phyloP scores from a whole-genome alignment of 225 moss, liverwort and hornwort genomes.

The Sphagnum tenellum region DNA sequence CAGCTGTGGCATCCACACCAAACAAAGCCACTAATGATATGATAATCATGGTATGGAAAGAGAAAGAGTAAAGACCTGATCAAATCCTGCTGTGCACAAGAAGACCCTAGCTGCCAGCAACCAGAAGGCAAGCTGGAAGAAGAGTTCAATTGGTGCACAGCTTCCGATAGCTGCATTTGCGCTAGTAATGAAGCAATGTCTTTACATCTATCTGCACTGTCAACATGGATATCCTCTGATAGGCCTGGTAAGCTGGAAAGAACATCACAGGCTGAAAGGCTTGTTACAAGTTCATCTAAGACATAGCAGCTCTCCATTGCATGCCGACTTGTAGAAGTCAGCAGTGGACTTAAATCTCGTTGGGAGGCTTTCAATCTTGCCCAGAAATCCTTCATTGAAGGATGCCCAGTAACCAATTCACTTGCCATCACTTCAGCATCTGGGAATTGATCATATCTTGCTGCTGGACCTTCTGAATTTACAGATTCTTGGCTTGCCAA shows the following conservation, averaged over 20 bases:
- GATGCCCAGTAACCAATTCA: neutral
- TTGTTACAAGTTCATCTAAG: constrained; percentile 18
- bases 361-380: constrained; percentile 11
- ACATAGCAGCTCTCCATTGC: constrained; percentile 12
- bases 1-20: no score
- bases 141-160: constrained; percentile 18
- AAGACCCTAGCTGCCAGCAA: constrained; percentile 30
- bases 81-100: constrained; percentile 23
- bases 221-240: constrained; percentile 13
- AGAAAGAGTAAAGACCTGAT: constrained; percentile 17
- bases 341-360: neutral
- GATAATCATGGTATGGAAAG: no score
- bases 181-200: constrained; percentile 38
- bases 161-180: constrained; percentile 35
- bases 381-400: constrained; percentile 20
- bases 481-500: no score
- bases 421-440: no score
- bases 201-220: constrained; percentile 17
- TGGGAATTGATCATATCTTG: no score
- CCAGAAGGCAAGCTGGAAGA: constrained; percentile 7
- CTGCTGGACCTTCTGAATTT: no score
- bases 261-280: constrained; percentile 36
- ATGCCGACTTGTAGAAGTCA: constrained; percentile 3
- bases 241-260: constrained; percentile 28
- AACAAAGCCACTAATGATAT: no score